These are phyloP conservation scores for Rhodomyrtus psidioides DNA, from an alignment of 441 rosid genomes.

Conservation along the genomic window DNA sequence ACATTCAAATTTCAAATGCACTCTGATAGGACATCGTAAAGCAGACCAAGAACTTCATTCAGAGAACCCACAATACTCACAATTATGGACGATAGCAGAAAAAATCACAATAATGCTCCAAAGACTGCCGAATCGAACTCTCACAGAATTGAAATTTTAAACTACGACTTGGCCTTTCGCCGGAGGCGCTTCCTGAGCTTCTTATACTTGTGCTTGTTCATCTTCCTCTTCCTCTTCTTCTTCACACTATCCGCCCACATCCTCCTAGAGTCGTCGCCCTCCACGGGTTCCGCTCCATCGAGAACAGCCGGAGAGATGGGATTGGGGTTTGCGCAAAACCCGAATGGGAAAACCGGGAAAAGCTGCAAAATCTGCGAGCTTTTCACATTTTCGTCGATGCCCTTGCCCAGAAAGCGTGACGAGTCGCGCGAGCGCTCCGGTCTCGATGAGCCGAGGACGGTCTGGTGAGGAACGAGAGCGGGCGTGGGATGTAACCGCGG, in stretches of 20 bases:
- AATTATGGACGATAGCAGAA: not conserved
- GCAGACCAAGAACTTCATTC: not conserved
- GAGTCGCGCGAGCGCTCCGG: not conserved
- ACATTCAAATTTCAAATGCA: not conserved
- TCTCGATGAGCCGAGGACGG: not conserved
- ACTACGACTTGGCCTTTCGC: not conserved
- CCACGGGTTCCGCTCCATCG: not conserved
- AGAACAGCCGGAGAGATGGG: not conserved
- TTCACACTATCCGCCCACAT: not conserved
- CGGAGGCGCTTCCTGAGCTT: conserved; percentile 1
- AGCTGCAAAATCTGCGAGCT: not conserved
- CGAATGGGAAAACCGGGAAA: not conserved
- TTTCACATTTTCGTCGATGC: not conserved
- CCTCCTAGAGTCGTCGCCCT: not conserved
- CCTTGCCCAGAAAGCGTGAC: not conserved
- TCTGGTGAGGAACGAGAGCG: not conserved
- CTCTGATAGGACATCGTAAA: not conserved
- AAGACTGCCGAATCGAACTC: not conserved
- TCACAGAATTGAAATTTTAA: not conserved
- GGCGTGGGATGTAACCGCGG: not conserved
- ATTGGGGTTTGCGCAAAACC: not conserved
- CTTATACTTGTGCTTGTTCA: not conserved
- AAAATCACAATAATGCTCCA: not conserved
- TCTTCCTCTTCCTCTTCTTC: conserved; percentile 4
- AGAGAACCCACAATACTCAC: not conserved